phyloP scores from a whole-genome alignment of 2,329 filamentous ascomycete species.

The Lecanicillium sp. region DNA sequence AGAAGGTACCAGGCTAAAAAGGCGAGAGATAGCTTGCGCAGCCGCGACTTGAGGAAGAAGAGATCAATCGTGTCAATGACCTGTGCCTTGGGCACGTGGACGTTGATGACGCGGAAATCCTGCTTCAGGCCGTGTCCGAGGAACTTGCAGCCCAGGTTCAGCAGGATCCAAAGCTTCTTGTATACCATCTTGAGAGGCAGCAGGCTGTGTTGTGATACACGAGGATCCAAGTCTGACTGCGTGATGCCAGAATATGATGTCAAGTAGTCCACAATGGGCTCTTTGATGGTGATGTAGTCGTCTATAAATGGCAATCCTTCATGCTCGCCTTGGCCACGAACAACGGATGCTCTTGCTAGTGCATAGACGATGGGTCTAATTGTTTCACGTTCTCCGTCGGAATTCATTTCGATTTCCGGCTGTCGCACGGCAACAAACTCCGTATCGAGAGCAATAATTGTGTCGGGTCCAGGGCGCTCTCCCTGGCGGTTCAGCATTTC shows the following conservation, averaged over 20 bases:
- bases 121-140: constrained; percentile 89
- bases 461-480: constrained; percentile 64
- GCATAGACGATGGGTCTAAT: constrained; percentile 87
- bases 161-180: constrained; percentile 94
- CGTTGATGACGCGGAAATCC: constrained; percentile 97
- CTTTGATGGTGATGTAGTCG: constrained; percentile 88
- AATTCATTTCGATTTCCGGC: constrained; percentile 93
- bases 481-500: constrained; percentile 44
- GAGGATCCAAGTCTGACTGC: constrained; percentile 73
- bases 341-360: constrained; percentile 84
- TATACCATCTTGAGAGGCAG: constrained; percentile 86
- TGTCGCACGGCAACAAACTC: constrained; percentile 92
- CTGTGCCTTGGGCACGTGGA: constrained; percentile 83
- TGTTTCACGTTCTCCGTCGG: constrained; percentile 84
- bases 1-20: constrained; percentile 89
- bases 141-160: constrained; percentile 91
- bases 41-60: constrained; percentile 73
- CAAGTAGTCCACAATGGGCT: constrained; percentile 89
- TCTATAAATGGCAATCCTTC: constrained; percentile 90
- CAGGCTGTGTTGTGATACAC: constrained; percentile 71
- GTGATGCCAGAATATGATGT: constrained; percentile 92
- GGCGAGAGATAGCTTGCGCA: constrained; percentile 82
- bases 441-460: constrained; percentile 83
- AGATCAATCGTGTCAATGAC: constrained; percentile 91
- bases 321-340: constrained; percentile 69